Evolutionary conservation across 169 alveolate genomes (phyloP), one percentile per base, ranked within the genome.

Genomic region (Eimeria necatrix): DNA sequence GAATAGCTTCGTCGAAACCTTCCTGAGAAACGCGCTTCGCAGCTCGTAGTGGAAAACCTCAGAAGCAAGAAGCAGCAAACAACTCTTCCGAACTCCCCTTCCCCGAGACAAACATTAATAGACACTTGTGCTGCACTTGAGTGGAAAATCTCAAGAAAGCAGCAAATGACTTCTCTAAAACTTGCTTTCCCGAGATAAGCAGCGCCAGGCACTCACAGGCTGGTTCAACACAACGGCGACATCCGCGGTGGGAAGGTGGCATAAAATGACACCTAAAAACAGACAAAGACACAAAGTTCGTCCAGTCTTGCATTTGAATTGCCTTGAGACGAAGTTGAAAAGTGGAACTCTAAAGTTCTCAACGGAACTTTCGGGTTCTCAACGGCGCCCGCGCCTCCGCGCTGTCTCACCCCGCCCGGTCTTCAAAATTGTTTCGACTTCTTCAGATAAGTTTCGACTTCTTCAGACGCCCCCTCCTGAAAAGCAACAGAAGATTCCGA

Each of bases 391-490:
- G 18, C 8, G 83, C 24, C n/a, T 16, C 56, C 7, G 20, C 52
- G 26, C 14, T 73, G 26, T 9, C 83, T 14, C 20, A 73, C 83
- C 83, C 20, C 83, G 32, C 4, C 83, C 83, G 9, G 83, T 73
- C 20, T 53, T 73, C 83, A 73, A 73, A 32, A 53, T 22, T 24
- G 83, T 73, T 73, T 73, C 83, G 46, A 73, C 32, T 53, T 73
- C 83, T 73, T 73, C 83, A 41, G 83, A 51, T n/a, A n/a, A n/a
- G n/a, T n/a, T n/a, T n/a, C n/a, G n/a, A n/a, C n/a, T 53, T 73
- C 83, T 73, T 73, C 83, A 41, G 83, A 51, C 32, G 83, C 83
- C 46, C 10, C 83, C 16, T 73, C 83, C 83, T 73, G 24, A 12
- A 41, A 24, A 12, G 83, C 83, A 73, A 32, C 41, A 32, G 2